Conservation (phyloP, 345 rosid genomes). For the Moricandia moricandioides region DNA sequence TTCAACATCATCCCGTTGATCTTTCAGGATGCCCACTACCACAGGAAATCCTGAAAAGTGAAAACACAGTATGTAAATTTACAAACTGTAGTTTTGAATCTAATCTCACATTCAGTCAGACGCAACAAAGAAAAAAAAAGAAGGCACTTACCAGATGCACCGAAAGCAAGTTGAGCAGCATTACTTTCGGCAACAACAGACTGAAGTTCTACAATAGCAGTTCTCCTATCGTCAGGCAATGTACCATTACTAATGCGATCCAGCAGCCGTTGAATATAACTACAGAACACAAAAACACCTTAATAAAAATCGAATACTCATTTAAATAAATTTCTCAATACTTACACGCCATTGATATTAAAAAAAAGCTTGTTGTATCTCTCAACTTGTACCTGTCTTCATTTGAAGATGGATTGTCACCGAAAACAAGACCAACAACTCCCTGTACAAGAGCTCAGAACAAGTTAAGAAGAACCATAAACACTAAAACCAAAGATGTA, state of each 20-base stretch:
- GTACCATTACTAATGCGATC: constrained; percentile 86
- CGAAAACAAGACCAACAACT: constrained; percentile 87
- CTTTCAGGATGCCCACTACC: constrained; percentile 72
- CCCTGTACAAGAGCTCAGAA: constrained; percentile 54
- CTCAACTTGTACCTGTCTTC: constrained; percentile 63
- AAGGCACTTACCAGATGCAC: constrained; percentile 66
- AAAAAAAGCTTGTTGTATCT: not conserved
- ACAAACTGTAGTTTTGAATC: too few species aligned
- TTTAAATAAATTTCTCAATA: not conserved
- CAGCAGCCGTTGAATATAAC: constrained; percentile 83
- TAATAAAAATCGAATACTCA: constrained; percentile 2
- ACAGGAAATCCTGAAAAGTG: constrained; percentile 95
- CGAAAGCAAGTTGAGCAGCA: constrained; percentile 85
- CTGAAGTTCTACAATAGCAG: constrained; percentile 84
- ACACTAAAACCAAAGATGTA: not conserved
- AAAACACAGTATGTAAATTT: constrained; percentile 23
- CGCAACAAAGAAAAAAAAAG: not conserved
- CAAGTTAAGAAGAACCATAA: constrained; percentile 3
- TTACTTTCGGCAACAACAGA: constrained; percentile 82
- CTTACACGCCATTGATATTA: not conserved
- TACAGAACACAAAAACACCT: constrained; percentile 15
- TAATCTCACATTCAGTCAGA: not conserved
- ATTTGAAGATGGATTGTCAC: constrained; percentile 71
- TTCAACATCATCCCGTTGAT: constrained; percentile 87
- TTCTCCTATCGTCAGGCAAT: constrained; percentile 87